These are phyloP conservation scores for Podospora pseudopauciseta DNA, from an alignment of 495 filamentous ascomycete species.

Conservation along the genomic window DNA sequence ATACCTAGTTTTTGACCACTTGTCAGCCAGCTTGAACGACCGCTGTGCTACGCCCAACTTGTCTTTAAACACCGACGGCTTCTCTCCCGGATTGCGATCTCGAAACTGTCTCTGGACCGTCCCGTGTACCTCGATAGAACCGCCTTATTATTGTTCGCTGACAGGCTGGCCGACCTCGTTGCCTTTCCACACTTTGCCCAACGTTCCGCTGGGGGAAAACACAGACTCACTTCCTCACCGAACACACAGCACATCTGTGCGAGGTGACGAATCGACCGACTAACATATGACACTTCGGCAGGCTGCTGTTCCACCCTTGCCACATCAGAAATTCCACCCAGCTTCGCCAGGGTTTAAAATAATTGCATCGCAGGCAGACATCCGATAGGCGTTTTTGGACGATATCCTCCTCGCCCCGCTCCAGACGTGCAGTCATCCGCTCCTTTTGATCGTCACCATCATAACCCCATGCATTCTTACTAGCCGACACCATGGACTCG, in stretches of 20 bases:
- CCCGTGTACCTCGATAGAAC: not conserved
- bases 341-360: slow-evolving; percentile 7
- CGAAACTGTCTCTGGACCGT: not conserved
- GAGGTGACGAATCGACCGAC: slow-evolving; percentile 28
- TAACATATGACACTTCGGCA: slow-evolving; percentile 32
- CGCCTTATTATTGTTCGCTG: slow-evolving; percentile 1
- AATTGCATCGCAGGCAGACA: not conserved
- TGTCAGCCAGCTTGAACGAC: slow-evolving; percentile 6
- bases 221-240: slow-evolving; percentile 11
- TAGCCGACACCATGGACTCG: slow-evolving; percentile 59
- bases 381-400: slow-evolving; percentile 10
- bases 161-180: slow-evolving; percentile 10
- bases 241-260: slow-evolving; percentile 21
- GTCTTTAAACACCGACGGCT: not conserved
- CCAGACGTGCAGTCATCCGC: slow-evolving; percentile 17
- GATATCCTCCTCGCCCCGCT: slow-evolving; percentile 3
- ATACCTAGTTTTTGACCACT: slow-evolving; percentile 4
- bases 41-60: not conserved
- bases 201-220: slow-evolving; percentile 12
- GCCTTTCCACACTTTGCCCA: not conserved
- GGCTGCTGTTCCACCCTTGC: slow-evolving; percentile 29
- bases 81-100: not conserved
- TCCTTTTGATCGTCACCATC: slow-evolving; percentile 24
- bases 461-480: slow-evolving; percentile 40
- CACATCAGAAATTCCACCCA: slow-evolving; percentile 21